Evolutionary conservation across 2,329 filamentous ascomycete species (phyloP).

Genomic region (Diaporthe sp.): DNA sequence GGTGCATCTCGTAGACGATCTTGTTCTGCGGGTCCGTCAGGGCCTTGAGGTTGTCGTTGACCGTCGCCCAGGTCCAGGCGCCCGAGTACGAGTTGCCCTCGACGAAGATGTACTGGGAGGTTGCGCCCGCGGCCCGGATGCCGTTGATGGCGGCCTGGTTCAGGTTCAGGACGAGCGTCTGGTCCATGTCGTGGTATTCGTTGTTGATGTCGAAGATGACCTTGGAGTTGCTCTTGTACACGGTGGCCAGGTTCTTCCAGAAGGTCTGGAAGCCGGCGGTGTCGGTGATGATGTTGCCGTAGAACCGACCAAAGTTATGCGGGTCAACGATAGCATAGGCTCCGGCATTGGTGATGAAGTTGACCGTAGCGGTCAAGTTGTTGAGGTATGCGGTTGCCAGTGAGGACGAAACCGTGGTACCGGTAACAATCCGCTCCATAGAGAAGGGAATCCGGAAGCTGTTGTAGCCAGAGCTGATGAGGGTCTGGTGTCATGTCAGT

Average conservation of each 20-base stretch:
- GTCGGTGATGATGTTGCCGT: conserved; percentile 65
- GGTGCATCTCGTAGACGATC: conserved; percentile 70
- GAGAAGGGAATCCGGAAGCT: conserved; percentile 68
- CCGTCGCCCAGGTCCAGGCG: conserved; percentile 54
- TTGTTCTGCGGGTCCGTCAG: conserved; percentile 63
- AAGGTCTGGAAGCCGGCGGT: conserved; percentile 65
- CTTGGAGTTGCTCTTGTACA: conserved; percentile 64
- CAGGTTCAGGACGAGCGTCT: conserved; percentile 66
- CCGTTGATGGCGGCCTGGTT: conserved; percentile 73
- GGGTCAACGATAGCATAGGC: conserved; percentile 57
- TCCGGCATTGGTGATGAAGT: conserved; percentile 49
- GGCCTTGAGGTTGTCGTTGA: conserved; percentile 54
- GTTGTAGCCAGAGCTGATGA: conserved; percentile 68
- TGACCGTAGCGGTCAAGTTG: conserved; percentile 51
- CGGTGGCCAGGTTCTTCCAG: conserved; percentile 68
- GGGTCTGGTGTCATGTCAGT: conserved; percentile 50
- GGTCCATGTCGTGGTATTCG: conserved; percentile 72
- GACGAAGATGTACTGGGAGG: conserved; percentile 63
- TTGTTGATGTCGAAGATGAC: conserved; percentile 75
- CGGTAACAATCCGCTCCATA: conserved; percentile 70
- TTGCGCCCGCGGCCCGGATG: conserved; percentile 69
- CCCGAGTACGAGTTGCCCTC: conserved; percentile 51
- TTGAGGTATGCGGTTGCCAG: conserved; percentile 50
- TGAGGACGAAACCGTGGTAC: conserved; percentile 57
- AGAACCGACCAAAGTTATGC: conserved; percentile 71